These are phyloP conservation scores for Pyrus hybrid DNA, from an alignment of 331 rosid species.

Conservation along the genomic window DNA sequence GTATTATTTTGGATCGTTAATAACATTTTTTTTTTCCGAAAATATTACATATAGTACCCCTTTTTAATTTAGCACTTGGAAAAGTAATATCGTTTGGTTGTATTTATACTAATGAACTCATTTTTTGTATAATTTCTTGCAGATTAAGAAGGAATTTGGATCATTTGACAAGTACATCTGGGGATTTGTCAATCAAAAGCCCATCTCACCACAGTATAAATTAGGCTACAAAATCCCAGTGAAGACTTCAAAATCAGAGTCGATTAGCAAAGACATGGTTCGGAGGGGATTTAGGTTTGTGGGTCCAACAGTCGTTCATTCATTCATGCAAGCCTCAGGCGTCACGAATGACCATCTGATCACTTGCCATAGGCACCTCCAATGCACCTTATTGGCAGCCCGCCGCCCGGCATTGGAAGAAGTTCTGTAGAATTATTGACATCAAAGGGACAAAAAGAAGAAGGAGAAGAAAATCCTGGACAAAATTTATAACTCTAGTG, in stretches of 20 bases:
- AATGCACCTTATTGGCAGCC: slow-evolving; percentile 49
- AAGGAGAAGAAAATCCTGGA: background rate
- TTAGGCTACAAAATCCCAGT: slow-evolving; percentile 83
- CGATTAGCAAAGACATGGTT: slow-evolving; percentile 92
- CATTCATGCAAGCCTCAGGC: slow-evolving; percentile 94
- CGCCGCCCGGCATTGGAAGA: slow-evolving; percentile 7
- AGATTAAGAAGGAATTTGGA: slow-evolving; percentile 74
- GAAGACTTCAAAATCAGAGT: slow-evolving; percentile 94
- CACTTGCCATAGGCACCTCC: slow-evolving; percentile 86
- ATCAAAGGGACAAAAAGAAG: background rate
- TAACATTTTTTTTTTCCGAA: no score
- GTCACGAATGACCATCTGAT: slow-evolving; percentile 85
- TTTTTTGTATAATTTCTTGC: background rate
- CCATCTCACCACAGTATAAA: slow-evolving; percentile 76
- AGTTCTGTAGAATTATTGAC: slow-evolving; percentile 1
- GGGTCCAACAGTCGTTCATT: slow-evolving; percentile 94
- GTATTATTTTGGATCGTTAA: no score
- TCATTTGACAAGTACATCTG: slow-evolving; percentile 75
- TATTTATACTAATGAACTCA: background rate
- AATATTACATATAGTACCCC: background rate
- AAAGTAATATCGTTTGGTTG: no score
- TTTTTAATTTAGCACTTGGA: slow-evolving; percentile 15
- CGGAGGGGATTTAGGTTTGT: slow-evolving; percentile 73
- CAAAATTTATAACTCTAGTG: background rate
- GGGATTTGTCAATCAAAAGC: slow-evolving; percentile 83